Base-by-base conservation (phyloP, 2,329 filamentous ascomycete genomes). In the Penicillium oxalicum region DNA sequence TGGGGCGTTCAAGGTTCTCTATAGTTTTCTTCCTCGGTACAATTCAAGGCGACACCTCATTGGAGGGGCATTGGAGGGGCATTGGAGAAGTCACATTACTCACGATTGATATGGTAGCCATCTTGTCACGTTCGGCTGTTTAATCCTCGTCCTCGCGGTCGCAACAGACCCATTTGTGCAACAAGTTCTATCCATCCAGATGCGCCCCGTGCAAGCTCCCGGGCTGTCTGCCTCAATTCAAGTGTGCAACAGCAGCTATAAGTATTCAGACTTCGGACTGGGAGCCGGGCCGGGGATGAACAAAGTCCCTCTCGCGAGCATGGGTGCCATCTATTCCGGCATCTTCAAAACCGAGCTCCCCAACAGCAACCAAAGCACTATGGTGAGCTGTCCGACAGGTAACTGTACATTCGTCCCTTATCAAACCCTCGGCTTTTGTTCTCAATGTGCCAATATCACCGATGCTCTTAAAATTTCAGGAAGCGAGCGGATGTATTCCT, bases 91-190 rank as follows among this genome's bases (percentile, higher is more conserved):
- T n/a, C 33, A 1, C 25, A 40, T 28, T 34, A 48, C 48, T 39
- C 13, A 49, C 47, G 8, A 12, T 28, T 12, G 1, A 12, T n/a
- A 27, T 12, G 1, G 9, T n/a, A 62, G 60, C 2, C 57, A 62
- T 42, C 38, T 65, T 12, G 56, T 60, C 9, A 61, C 60, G 0
- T 38, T 66, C 27, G 65, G 62, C 38, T 62, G 61, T 42, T 47
- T 66, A 2, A 51, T 66, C 11, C 53, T 61, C 1, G 58, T 65
- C 11, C 44, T 68, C 6, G 56, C 58, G 9, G 49, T 61, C 6
- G 59, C 56, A 3, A 59, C 63, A 12, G 63, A 58, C n/a, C 63
- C 65, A 9, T 62, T 66, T 29, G 58, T 61, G 12, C 65, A 68
- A 43, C 64, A 65, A 40, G 55, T 63, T 4, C 53, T 67, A 41